Base-by-base conservation (phyloP, 352 stramenopile genomes). In the Pythium aristosporum region DNA sequence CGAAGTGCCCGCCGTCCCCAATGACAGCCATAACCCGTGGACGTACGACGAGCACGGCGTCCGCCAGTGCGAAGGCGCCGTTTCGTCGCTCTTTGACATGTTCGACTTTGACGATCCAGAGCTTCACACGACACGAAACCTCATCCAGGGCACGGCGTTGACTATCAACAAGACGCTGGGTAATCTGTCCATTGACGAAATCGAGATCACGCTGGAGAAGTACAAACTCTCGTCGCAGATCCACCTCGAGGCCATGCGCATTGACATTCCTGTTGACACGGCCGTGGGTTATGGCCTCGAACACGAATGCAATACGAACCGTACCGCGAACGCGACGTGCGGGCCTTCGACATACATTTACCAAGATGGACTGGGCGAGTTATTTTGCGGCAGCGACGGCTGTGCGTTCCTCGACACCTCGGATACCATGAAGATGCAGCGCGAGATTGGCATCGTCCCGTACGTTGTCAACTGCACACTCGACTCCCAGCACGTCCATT, bases 331-430 rank as follows among this genome's bases (percentile, higher is more conserved):
- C 25, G 25, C 25, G 25, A 30, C 25, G 25, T 30, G 25, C 25
- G 25, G 25, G 25, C 25, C 25, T 16, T 32, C 28, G 41, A 25
- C 10, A 3, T 15, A 23, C 18, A n/a, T 43, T 52, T 37, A 47
- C 53, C 25, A 71, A 52, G n/a, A 62, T 37, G 65, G 67, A 18
- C 21, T 79, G 3, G 69, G 69, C 23, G 71, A 66, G 7, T 64
- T 58, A 9, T 74, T 76, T 13, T 85, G 73, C 28, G 72, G 76
- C 15, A 58, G 68, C 18, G 32, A 61, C 0, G 76, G 65, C 58
- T 85, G 74, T 53, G 67, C 80, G 12, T 85, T 85, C 39, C 34
- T 71, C 3, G 76, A 85, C 56, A 36, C 65, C 12, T 76, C 72
- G 2, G 50, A 61, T 2, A 66, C 75, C n/a, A 44, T 73, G 23